Percentiles rank a stretch among this genome's conserved stretches.
phyloP scores from a whole-genome alignment of 2,329 filamentous ascomycete genomes.

The Fonsecaea multimorphosa region DNA sequence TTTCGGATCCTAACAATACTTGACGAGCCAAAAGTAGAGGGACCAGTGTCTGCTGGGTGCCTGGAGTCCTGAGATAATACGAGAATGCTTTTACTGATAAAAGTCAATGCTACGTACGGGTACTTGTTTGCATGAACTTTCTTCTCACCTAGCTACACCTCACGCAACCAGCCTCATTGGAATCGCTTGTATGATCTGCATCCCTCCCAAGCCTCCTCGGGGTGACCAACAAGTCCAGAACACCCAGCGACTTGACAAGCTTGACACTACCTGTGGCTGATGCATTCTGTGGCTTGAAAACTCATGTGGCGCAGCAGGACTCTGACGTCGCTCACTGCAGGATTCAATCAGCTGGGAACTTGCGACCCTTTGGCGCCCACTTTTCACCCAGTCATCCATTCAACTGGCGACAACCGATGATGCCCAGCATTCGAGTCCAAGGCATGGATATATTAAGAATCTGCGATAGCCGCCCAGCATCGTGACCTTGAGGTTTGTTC shows the following conservation, averaged over 20 bases:
- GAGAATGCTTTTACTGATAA: neutral
- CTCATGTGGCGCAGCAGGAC: constrained; percentile 8
- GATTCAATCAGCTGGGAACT: neutral
- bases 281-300: constrained; percentile 3
- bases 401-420: constrained; percentile 17
- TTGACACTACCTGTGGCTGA: constrained; percentile 8
- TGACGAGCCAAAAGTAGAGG: neutral
- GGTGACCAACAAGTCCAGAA: neutral
- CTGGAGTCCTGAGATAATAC: neutral
- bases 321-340: constrained; percentile 12
- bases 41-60: neutral
- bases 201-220: neutral
- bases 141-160: neutral
- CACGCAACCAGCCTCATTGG: neutral
- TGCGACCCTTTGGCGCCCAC: constrained; percentile 18
- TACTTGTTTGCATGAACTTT: neutral
- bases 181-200: neutral
- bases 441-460: constrained; percentile 22
- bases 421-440: constrained; percentile 17
- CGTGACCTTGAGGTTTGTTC: constrained; percentile 6
- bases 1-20: constrained; percentile 23
- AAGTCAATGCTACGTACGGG: neutral
- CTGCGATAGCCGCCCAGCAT: constrained; percentile 19
- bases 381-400: constrained; percentile 15
- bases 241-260: neutral